Evolutionary conservation across 768 basidiomycete species (phyloP), one percentile per base, ranked within the genome.

Genomic region (Kwoniella shandongensis): DNA sequence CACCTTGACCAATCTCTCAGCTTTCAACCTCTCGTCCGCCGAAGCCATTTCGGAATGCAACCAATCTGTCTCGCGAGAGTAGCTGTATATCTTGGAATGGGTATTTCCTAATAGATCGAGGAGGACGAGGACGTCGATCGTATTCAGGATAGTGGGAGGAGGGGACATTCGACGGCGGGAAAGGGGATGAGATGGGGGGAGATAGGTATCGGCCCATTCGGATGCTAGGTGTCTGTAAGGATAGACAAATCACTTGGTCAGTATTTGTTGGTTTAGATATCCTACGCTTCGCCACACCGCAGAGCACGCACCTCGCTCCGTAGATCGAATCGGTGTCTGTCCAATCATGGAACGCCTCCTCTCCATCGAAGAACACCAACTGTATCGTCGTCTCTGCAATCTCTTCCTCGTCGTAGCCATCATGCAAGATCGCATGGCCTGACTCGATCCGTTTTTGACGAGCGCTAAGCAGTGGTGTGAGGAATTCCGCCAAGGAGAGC

Each of bases 321-420:
- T 99, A 99, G 40, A 91, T 85, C 1, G 90, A 93, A 76, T 99
- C 94, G 2, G 83, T 84, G 27, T 81, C 82, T 2, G 90, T 91
- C 94, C 94, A 99, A 25, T 83, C 80, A 44, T 84, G 81, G 76
- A 94, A 97, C 0, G 96, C 96, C 76, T 98, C 96, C 77, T 99
- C 96, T 2, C 96, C 96, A 68, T 99, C 96, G 57, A 99, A 94
- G 74, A 98, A 94, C 10, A 99, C 81, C 8, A 98, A 79, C 72
- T 96, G 91, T 8, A 99, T 77, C 2, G 93, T 94, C 18, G 88
- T 90, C 54, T 89, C 87, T 0, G 84, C 84, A 13, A 86, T 78
- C 51, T 67, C 67, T n/a, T 90, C 88, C 40, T 89, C 75, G 25
- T 75, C 89, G n/a, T 70, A 65, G 2, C 80, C 80, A 10, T 69